A percentile compares a stretch with the other conserved stretches of the same genome.
These are phyloP conservation scores for Glebionis coronaria DNA, from an alignment of 129 eudicot species.

Conservation along the genomic window DNA sequence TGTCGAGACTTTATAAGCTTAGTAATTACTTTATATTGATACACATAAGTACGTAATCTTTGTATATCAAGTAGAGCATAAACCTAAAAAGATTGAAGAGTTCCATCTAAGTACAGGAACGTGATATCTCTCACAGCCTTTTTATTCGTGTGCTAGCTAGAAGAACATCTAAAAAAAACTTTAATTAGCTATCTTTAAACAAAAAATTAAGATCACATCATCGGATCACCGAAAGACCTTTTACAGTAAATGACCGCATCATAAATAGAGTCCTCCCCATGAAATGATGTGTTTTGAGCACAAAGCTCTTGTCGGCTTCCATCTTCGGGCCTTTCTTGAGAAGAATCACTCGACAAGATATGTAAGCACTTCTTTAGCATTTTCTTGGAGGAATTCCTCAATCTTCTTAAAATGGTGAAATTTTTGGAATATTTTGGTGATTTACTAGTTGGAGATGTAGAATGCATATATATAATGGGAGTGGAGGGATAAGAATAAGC, in stretches of 20 bases:
- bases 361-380: slow-evolving; percentile 9
- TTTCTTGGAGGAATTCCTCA: slow-evolving; percentile 13
- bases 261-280: slow-evolving; percentile 17
- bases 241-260: slow-evolving; percentile 24
- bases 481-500: slow-evolving; percentile 7
- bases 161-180: not conserved
- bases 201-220: slow-evolving; percentile 5
- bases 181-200: too few relatives aligned
- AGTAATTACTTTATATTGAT: too few relatives aligned
- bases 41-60: too few relatives aligned
- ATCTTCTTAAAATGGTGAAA: not conserved
- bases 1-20: too few relatives aligned
- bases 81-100: too few relatives aligned
- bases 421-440: not conserved
- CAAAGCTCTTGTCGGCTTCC: not conserved
- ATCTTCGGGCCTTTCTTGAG: slow-evolving; percentile 5
- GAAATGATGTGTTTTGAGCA: not conserved
- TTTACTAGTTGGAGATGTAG: slow-evolving; percentile 15
- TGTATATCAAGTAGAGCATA: too few relatives aligned
- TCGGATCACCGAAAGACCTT: not conserved
- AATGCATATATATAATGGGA: slow-evolving; percentile 3
- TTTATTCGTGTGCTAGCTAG: too few relatives aligned
- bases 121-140: too few relatives aligned
- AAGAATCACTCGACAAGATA: not conserved
- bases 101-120: too few relatives aligned